These are phyloP conservation scores for Gracilaria caudata DNA, from an alignment of 23 red algal species.

Conservation along the genomic window DNA sequence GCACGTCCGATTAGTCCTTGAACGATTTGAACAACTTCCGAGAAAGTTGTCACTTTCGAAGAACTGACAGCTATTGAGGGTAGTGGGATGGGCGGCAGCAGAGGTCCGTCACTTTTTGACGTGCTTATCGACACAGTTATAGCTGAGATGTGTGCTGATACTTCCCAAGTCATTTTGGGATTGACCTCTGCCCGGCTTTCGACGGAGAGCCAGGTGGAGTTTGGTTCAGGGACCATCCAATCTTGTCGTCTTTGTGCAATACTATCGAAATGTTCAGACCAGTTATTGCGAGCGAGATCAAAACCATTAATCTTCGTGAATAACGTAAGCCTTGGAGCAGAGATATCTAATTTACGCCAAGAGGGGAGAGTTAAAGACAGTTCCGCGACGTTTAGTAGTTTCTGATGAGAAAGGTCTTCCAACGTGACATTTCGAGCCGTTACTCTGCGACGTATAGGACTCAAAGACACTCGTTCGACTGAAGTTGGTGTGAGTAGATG, in stretches of 20 bases:
- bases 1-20: slow-evolving; percentile 23
- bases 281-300: slow-evolving; percentile 31
- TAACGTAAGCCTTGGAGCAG: slow-evolving; percentile 22
- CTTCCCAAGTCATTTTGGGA: slow-evolving; percentile 6
- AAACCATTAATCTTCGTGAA: slow-evolving; percentile 14
- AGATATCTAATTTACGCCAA: slow-evolving; percentile 18
- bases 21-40: slow-evolving; percentile 20
- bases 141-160: slow-evolving; percentile 4
- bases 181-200: not conserved
- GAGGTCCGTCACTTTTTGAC: not conserved
- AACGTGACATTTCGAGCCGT: slow-evolving; percentile 15
- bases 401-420: slow-evolving; percentile 1
- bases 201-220: not conserved
- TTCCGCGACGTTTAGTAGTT: slow-evolving; percentile 14
- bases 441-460: not conserved
- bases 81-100: slow-evolving; percentile 31
- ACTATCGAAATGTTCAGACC: slow-evolving; percentile 24
- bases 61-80: slow-evolving; percentile 11
- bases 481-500: slow-evolving; percentile 22
- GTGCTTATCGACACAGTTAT: slow-evolving; percentile 13
- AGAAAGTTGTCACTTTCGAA: slow-evolving; percentile 15
- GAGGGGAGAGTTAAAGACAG: slow-evolving; percentile 14
- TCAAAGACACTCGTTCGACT: slow-evolving; percentile 9
- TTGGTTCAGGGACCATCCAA: slow-evolving; percentile 6
- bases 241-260: slow-evolving; percentile 24